phyloP scores from a whole-genome alignment of 495 filamentous ascomycete genomes.

The Tirmania nivea region DNA sequence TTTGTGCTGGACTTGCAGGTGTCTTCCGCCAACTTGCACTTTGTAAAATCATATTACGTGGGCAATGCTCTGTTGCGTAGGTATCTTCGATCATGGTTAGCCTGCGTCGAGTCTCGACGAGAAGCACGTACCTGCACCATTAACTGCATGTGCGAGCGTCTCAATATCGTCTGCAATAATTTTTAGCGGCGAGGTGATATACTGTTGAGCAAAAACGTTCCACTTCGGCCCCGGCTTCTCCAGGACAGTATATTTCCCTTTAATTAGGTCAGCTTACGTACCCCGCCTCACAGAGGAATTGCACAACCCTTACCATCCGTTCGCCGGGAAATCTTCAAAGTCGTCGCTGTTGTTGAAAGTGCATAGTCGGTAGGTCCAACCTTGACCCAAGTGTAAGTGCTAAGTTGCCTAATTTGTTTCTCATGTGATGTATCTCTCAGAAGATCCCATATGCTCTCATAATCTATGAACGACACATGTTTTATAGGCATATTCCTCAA shows the following conservation, averaged over 20 bases:
- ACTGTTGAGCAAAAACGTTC: constrained; percentile 2
- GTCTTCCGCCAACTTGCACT: constrained; percentile 42
- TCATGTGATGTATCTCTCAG: constrained; percentile 63
- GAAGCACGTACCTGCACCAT: constrained; percentile 38
- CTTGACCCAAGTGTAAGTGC: constrained; percentile 57
- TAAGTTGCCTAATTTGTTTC: constrained; percentile 52
- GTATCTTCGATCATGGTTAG: constrained; percentile 23
- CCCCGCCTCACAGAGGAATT: neutral
- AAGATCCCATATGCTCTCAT: constrained; percentile 70
- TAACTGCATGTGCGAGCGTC: constrained; percentile 49
- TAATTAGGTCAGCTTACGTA: constrained; percentile 8
- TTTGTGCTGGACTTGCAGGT: constrained; percentile 45
- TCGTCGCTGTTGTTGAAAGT: neutral
- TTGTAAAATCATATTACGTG: constrained; percentile 33
- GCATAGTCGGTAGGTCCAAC: constrained; percentile 22
- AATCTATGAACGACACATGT: constrained; percentile 57
- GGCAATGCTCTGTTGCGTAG: constrained; percentile 43
- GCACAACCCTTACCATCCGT: neutral
- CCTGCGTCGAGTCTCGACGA: neutral
- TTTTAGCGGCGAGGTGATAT: constrained; percentile 33
- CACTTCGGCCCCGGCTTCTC: constrained; percentile 16
- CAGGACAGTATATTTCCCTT: constrained; percentile 15
- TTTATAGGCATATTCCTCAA: constrained; percentile 1
- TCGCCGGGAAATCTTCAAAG: neutral
- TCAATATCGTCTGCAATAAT: constrained; percentile 30